Base-by-base conservation (phyloP, 495 filamentous ascomycete species). In the Aspergillus steynii region DNA sequence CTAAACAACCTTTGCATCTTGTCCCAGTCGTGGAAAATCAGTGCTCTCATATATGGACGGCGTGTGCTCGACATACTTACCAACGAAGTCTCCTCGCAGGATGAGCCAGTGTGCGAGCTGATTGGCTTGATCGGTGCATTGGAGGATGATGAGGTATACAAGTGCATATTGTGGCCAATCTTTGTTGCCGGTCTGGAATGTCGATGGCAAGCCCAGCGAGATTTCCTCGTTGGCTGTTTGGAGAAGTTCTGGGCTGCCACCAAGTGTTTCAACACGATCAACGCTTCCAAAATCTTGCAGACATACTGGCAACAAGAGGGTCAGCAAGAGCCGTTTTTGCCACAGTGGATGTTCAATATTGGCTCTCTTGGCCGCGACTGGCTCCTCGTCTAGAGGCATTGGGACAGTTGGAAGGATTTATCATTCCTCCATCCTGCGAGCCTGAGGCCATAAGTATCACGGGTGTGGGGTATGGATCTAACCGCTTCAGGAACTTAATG, bases 131-230 rank as follows among this genome's bases (percentile, higher is more conserved):
- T 86, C 27, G 69, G 74, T 10, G 68, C 63, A 20, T 65, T 88
- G 32, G 73, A 77, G n/a, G 66, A 76, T 20, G 70, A 83, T 4
- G 71, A 77, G 4, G 64, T 82, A 15, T 79, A 85, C 65, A 88
- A 87, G 55, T 85, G 79, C 20, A 79, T 81, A 0, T 73, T 83
- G 0, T 87, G 83, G 84, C 82, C 85, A 0, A 81, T 84, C 1
- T 85, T 85, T 50, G 71, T 87, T 45, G 81, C 80, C 0, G 84
- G 83, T 1, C 68, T 85, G 4, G 83, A 86, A 53, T 77, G 72
- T 58, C 64, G 61, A 20, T 48, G 48, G 55, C 62, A 63, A 42
- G 56, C 65, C 6, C 69, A 77, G 48, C 51, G 71, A 45, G 59
- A 68, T 8, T 73, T 75, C 46, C 50, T 78, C 0, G 57, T 72